Evolutionary conservation across 2,329 filamentous ascomycete species (phyloP), one percentile per base, ranked within the genome.

Genomic region (Venturiaceae sp.): DNA sequence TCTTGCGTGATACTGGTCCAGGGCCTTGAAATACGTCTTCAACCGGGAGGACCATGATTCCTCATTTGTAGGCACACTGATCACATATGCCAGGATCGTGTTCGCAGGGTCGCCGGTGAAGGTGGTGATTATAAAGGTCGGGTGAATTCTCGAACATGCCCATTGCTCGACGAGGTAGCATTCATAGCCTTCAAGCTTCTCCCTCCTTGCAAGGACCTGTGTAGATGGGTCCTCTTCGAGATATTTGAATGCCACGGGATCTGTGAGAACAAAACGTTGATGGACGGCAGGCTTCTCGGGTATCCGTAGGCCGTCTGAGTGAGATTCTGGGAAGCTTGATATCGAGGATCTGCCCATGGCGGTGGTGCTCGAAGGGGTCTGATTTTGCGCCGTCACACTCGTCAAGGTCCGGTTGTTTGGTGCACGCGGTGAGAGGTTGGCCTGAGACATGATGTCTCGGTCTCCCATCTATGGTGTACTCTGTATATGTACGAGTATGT

Each of bases 151-250:
- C 13, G 92, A 96, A 72, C 92, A 96, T 5, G 90, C 90, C 94
- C 94, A 99, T 78, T 99, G 94, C 71, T 97, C 94, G 63, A 97
- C 90, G 16, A 97, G 75, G 72, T 97, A 97, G 62, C 92, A 79
- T 71, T 97, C 92, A 73, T 96, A 97, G 63, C 92, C 92, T 61
- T 82, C 76, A 5, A 99, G 80, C 54, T 81, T 77, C 54, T 81
- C 79, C 58, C 84, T 83, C 57, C 87, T 85, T 64, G 92, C 83
- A 63, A 96, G 78, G 7, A 96, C 84, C 3, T 78, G 80, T 3
- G 90, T 91, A 5, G 82, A 83, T 1, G 84, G 78, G 63, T 97
- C 94, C 68, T 95, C 88, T 75, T 95, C 88, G 23, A 99, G 83
- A 68, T 92, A 95, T 62, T 69, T 79, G 63, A 87, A 83, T 14